Evolutionary conservation across 2,329 filamentous ascomycete species (phyloP).

Genomic region (Fusarium vanettenii): DNA sequence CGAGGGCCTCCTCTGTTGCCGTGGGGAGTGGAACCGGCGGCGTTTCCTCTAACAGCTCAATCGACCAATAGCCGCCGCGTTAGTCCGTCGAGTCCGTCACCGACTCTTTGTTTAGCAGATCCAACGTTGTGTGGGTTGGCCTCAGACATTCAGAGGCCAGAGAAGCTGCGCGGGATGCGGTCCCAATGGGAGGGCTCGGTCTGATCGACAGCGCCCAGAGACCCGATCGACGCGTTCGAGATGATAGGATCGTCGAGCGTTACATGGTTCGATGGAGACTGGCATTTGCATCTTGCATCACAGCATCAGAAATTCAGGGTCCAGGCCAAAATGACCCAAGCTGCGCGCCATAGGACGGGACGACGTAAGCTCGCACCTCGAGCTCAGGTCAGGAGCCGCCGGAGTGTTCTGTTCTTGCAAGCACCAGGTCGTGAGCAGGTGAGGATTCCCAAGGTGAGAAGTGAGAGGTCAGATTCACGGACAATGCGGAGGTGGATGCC

Average conservation of each 20-base stretch:
- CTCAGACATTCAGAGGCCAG: neutral
- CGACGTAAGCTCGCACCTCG: constrained; percentile 9
- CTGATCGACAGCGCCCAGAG: constrained; percentile 1
- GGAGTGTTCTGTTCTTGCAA: constrained; percentile 5
- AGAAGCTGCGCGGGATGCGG: neutral
- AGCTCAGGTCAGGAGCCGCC: neutral
- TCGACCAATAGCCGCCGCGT: neutral
- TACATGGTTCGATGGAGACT: constrained; percentile 10
- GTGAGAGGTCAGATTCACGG: constrained; percentile 11
- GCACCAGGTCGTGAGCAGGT: neutral
- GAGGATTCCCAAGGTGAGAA: neutral
- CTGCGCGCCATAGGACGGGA: constrained; percentile 19
- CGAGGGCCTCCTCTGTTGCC: constrained; percentile 17
- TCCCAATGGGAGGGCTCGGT: constrained; percentile 7
- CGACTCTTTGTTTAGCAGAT: constrained; percentile 16
- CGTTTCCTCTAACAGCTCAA: constrained; percentile 7
- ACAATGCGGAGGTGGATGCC: constrained; percentile 26
- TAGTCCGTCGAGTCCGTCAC: constrained; percentile 14
- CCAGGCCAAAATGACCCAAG: constrained; percentile 30
- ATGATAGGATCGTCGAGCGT: constrained; percentile 15
- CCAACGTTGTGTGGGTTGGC: neutral
- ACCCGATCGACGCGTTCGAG: constrained; percentile 25
- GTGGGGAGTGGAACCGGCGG: constrained; percentile 10
- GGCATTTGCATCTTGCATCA: constrained; percentile 22
- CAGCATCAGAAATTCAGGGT: constrained; percentile 30